These are phyloP conservation scores for Phalaenopsis aphrodite DNA, from an alignment of 106 monocot genomes.

Conservation along the genomic window DNA sequence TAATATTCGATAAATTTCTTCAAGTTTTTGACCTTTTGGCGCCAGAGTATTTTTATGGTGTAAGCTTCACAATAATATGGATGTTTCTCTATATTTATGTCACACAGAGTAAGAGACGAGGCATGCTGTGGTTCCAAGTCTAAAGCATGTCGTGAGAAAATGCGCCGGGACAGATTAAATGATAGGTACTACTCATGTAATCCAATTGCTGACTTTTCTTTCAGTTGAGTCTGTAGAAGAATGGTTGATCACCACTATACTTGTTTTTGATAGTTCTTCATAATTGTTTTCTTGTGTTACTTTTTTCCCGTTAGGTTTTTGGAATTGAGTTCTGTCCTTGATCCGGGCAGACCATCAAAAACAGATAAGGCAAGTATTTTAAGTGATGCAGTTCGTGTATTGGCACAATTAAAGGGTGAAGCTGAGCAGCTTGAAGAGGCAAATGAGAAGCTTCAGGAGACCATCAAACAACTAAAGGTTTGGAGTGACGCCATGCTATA, in stretches of 20 bases:
- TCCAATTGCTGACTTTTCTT: background rate
- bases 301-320: constrained; percentile 34
- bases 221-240: background rate
- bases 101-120: constrained; percentile 44
- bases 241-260: background rate
- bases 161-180: constrained; percentile 64
- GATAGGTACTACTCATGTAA: constrained; percentile 31
- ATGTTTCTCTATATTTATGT: background rate
- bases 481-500: background rate
- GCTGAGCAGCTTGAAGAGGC: constrained; percentile 52
- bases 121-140: constrained; percentile 33
- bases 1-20: background rate
- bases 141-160: constrained; percentile 75
- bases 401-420: constrained; percentile 62
- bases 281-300: background rate
- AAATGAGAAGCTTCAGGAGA: constrained; percentile 68
- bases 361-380: constrained; percentile 61
- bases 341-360: constrained; percentile 51
- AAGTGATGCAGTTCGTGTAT: constrained; percentile 49
- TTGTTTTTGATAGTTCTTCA: background rate
- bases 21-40: background rate
- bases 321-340: constrained; percentile 59
- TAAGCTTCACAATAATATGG: background rate
- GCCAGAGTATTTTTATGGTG: background rate
- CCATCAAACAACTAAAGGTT: constrained; percentile 80